Conservation (phyloP, 164 flowering plant species). For the Taxillus chinensis region DNA sequence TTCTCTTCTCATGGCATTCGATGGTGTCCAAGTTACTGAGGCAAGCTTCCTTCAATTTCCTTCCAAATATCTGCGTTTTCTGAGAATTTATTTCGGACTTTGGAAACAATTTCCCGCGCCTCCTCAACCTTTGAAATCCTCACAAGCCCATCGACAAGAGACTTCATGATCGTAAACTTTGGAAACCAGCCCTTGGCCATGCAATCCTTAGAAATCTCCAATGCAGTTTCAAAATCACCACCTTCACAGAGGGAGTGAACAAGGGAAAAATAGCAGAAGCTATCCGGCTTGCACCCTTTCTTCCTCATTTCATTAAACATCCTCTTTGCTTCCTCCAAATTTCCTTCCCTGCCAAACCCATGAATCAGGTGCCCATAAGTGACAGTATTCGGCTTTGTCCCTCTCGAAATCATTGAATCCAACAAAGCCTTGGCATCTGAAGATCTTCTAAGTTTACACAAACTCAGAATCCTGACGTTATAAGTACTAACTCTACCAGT, state of each 20-base stretch:
- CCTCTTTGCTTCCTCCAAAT: constrained; percentile 59
- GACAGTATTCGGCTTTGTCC: constrained; percentile 48
- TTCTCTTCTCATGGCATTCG: not conserved
- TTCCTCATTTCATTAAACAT: constrained; percentile 39
- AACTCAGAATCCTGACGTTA: constrained; percentile 56
- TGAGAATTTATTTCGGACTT: constrained; percentile 49
- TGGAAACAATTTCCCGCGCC: constrained; percentile 43
- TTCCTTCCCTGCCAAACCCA: constrained; percentile 68
- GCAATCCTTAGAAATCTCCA: constrained; percentile 39
- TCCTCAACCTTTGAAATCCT: constrained; percentile 44
- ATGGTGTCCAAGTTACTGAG: constrained; percentile 17
- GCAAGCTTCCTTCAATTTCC: constrained; percentile 54
- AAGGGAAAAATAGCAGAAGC: constrained; percentile 49
- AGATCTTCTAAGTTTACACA: constrained; percentile 53
- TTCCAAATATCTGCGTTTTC: constrained; percentile 48
- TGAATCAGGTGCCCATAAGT: constrained; percentile 54
- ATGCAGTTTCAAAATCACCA: constrained; percentile 54
- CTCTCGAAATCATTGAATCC: constrained; percentile 41
- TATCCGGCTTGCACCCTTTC: constrained; percentile 39
- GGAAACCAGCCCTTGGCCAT: constrained; percentile 67
- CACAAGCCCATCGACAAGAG: constrained; percentile 64
- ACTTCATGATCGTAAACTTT: constrained; percentile 51
- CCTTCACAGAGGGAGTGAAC: constrained; percentile 46
- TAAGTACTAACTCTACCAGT: constrained; percentile 32
- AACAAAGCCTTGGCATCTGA: constrained; percentile 63